Conservation (phyloP, 2,329 filamentous ascomycete species). For the Tolypocladium guangdongense region DNA sequence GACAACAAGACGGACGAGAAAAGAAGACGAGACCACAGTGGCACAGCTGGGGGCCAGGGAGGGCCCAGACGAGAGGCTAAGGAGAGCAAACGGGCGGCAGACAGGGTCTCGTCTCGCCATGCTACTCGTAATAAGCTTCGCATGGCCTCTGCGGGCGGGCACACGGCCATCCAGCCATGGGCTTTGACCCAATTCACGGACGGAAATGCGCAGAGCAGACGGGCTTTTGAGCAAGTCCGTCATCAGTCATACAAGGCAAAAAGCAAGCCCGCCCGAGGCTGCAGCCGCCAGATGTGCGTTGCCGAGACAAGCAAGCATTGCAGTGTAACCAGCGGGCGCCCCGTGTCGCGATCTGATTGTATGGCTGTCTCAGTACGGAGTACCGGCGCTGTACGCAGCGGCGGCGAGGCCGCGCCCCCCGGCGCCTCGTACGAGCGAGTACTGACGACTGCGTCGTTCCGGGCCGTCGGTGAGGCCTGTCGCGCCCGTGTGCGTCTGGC, state of each 20-base stretch:
- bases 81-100: neutral
- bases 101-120: neutral
- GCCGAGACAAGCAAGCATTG: neutral
- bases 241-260: neutral
- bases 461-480: neutral
- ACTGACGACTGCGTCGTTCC: too few species aligned
- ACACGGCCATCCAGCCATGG: neutral
- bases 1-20: constrained; percentile 2
- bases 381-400: too few species aligned
- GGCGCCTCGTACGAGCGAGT: neutral
- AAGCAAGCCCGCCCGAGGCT: neutral
- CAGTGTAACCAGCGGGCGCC: neutral
- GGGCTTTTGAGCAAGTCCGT: neutral
- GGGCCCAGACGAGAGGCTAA: neutral
- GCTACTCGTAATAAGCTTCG: neutral
- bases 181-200: neutral
- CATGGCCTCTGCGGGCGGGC: neutral
- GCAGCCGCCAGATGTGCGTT: neutral
- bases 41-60: neutral
- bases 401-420: too few species aligned
- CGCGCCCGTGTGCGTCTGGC: neutral
- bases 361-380: neutral
- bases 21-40: constrained; percentile 8
- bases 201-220: neutral
- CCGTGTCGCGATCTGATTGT: neutral